Evolutionary conservation across 78 protist species (phyloP), one percentile per base, ranked within the genome.

Genomic region (Blattamonas nauphoetae): DNA sequence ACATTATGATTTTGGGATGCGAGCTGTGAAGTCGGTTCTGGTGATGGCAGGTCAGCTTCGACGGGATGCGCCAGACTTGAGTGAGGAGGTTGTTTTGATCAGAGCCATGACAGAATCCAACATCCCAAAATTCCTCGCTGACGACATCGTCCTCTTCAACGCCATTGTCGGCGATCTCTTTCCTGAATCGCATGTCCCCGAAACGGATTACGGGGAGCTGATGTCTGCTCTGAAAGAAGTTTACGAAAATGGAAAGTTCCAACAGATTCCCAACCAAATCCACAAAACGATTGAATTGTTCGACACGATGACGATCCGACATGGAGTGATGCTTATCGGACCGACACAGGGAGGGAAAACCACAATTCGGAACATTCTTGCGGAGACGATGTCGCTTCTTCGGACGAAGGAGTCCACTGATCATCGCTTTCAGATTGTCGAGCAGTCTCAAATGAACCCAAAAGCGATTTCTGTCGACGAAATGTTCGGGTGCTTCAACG

Each of bases 81-180:
- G 1, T 35, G 92, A 90, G 41, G 88, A 90, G 45, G 81, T 44
- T 36, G 78, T 94, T 1, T 80, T 92, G 45, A 44, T 91, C 46
- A 44, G 88, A 2, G 91, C 96, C 1, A 0, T 92, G 36, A 32
- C 44, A 3, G 92, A 93, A 45, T 87, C 88, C 92, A 89, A 90
- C 88, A 1, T 91, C 78, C 91, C 94, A 81, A 92, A 92, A 92
- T 45, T 92, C 78, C 81, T 90, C 29, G 78, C 79, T 3, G 86
- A 87, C 11, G 97, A 93, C 41, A 44, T 85, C 29, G 90, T 86
- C 2, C 90, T 93, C 55, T 92, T 93, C 88, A 41, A 1, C 6
- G 90, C 84, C 44, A 89, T 93, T 0, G 6, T 92, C 44, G 6
- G 45, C 33, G 96, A 93, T 81, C 87, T 93, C 2, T 92, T 95